Evolutionary conservation across 2,329 filamentous ascomycete genomes (phyloP).

Genomic region (Scedosporium aurantiacum): DNA sequence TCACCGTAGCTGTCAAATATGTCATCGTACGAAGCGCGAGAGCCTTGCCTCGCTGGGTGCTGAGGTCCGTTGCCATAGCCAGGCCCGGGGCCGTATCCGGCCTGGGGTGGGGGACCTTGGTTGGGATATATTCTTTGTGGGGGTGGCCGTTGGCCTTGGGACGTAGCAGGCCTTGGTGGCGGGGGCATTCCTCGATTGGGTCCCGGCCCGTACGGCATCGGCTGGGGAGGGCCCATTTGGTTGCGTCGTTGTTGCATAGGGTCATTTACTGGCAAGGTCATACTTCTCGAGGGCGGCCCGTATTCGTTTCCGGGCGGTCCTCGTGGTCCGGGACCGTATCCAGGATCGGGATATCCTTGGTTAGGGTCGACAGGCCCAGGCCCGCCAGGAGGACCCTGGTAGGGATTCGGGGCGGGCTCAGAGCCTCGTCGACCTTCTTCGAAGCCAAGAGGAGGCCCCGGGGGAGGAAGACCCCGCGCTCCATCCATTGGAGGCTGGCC

Average conservation of each 20-base stretch:
- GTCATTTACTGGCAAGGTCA: constrained; percentile 48
- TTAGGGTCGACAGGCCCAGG: background rate
- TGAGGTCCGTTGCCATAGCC: constrained; percentile 22
- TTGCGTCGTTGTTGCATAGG: constrained; percentile 24
- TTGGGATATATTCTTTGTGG: constrained; percentile 41
- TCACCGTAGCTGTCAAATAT: constrained; percentile 17
- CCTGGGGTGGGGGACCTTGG: constrained; percentile 25
- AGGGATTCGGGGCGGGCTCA: background rate
- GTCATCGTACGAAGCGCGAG: constrained; percentile 12
- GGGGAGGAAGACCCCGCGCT: background rate
- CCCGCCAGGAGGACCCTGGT: background rate
- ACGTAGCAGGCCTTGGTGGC: constrained; percentile 42
- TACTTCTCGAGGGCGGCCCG: constrained; percentile 43
- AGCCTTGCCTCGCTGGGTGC: constrained; percentile 14
- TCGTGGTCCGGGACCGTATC: background rate
- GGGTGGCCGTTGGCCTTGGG: constrained; percentile 38
- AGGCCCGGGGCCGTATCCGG: constrained; percentile 16
- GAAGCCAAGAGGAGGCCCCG: background rate
- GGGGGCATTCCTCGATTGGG: constrained; percentile 13
- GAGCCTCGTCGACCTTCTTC: background rate
- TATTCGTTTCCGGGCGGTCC: constrained; percentile 28
- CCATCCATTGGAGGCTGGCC: constrained; percentile 22
- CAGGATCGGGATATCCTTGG: background rate
- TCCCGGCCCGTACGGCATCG: constrained; percentile 2
- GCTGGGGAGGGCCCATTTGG: constrained; percentile 18